Conservation (phyloP, 2,329 filamentous ascomycete species). For the Colletotrichum sp. region DNA sequence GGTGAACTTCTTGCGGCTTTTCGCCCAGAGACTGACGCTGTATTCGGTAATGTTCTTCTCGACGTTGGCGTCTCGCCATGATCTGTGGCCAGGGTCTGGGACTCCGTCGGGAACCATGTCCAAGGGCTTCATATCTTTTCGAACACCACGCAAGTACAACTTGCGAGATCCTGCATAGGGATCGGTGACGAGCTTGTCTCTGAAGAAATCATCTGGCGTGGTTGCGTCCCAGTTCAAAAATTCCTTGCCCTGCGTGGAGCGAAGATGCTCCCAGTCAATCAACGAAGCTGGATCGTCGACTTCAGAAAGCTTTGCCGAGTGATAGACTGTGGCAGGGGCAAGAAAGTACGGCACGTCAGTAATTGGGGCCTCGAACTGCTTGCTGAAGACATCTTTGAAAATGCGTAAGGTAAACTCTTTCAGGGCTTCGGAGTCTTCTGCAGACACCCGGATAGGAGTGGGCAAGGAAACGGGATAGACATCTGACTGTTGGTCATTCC, state of each 20-base stretch:
- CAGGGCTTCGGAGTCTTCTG: constrained; percentile 57
- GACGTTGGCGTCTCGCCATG: constrained; percentile 35
- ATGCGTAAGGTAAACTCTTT: constrained; percentile 75
- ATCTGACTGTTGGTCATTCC: constrained; percentile 62
- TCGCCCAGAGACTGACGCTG: constrained; percentile 76
- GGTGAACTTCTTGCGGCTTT: constrained; percentile 52
- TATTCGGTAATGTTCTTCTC: constrained; percentile 79
- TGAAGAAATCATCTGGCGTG: constrained; percentile 53
- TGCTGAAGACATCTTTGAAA: constrained; percentile 89
- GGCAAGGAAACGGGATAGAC: constrained; percentile 56
- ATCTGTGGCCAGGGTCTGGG: constrained; percentile 50
- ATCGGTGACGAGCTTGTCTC: constrained; percentile 61
- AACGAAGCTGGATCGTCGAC: not conserved
- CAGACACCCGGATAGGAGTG: constrained; percentile 46
- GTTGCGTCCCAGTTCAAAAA: constrained; percentile 45
- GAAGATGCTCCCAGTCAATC: constrained; percentile 69
- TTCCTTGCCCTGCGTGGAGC: constrained; percentile 37
- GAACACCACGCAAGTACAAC: constrained; percentile 58
- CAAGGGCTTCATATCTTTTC: constrained; percentile 63
- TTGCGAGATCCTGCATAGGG: constrained; percentile 68
- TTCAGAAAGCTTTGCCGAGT: constrained; percentile 29
- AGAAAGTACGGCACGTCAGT: constrained; percentile 83
- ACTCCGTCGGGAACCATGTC: constrained; percentile 68
- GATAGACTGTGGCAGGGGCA: constrained; percentile 56
- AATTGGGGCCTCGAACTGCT: constrained; percentile 71